These are phyloP conservation scores for Colletotrichum limetticola DNA, from an alignment of 2,329 filamentous ascomycete species.

Conservation along the genomic window DNA sequence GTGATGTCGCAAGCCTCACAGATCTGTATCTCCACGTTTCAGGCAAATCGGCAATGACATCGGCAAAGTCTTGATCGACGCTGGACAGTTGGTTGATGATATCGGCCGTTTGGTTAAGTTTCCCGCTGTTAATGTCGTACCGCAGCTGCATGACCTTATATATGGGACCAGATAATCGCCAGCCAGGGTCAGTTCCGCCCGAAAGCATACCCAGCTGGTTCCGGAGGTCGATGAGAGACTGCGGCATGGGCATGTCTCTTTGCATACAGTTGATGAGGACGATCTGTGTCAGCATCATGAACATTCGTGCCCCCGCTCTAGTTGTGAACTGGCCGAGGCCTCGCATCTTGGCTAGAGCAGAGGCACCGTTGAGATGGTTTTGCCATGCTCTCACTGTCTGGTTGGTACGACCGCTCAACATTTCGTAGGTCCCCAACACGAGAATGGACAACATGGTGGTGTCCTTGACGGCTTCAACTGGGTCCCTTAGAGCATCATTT, in stretches of 20 bases:
- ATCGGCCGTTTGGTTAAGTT: constrained; percentile 47
- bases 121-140: constrained; percentile 55
- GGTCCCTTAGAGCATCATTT: constrained; percentile 59
- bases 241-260: constrained; percentile 58
- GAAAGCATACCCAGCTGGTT: constrained; percentile 51
- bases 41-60: constrained; percentile 51
- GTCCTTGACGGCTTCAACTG: constrained; percentile 55
- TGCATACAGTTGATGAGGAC: constrained; percentile 64
- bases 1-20: constrained; percentile 49
- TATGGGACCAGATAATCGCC: constrained; percentile 55
- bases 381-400: constrained; percentile 63
- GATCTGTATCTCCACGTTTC: constrained; percentile 54
- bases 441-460: constrained; percentile 65
- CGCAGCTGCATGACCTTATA: constrained; percentile 58
- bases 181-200: constrained; percentile 51
- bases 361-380: constrained; percentile 64
- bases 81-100: constrained; percentile 49
- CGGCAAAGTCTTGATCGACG: constrained; percentile 56
- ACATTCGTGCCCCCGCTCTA: constrained; percentile 60
- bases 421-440: constrained; percentile 65
- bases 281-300: constrained; percentile 63
- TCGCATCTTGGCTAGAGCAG: constrained; percentile 60
- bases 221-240: constrained; percentile 58
- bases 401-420: constrained; percentile 58
- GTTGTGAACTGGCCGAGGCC: constrained; percentile 59